Evolutionary conservation across 768 basidiomycete genomes (phyloP).

Genomic region (Naganishia kalamii): DNA sequence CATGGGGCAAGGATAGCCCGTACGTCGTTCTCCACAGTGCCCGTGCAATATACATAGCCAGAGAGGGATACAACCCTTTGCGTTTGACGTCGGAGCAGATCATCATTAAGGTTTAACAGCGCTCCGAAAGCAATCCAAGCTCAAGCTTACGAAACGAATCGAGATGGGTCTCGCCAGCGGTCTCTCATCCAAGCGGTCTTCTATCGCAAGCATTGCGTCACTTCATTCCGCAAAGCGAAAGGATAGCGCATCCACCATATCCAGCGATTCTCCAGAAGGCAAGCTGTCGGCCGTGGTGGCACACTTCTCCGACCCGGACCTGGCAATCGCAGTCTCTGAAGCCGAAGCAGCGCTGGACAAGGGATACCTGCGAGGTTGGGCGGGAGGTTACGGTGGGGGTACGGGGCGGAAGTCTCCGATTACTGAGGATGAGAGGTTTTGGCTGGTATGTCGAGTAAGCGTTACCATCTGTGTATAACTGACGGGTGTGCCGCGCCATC

Average conservation of each 20-base stretch:
- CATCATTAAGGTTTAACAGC: background rate
- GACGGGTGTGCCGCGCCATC: background rate
- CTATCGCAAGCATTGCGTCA: conserved; percentile 3
- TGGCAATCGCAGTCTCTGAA: conserved; percentile 8
- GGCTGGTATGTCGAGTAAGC: background rate
- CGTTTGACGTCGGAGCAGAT: too few species aligned
- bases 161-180: conserved; percentile 8
- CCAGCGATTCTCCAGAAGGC: background rate
- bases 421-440: conserved; percentile 16
- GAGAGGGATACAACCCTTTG: too few species aligned
- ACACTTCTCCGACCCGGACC: conserved; percentile 15
- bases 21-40: background rate
- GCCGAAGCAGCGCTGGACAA: conserved; percentile 13
- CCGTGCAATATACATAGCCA: background rate
- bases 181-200: conserved; percentile 9
- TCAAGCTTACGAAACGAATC: background rate
- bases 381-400: conserved; percentile 18
- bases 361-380: conserved; percentile 16
- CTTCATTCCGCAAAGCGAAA: background rate
- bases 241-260: background rate
- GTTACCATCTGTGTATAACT: background rate
- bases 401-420: conserved; percentile 1
- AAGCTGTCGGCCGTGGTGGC: background rate
- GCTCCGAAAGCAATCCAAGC: background rate
- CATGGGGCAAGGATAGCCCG: background rate